Evolutionary conservation across 2,329 filamentous ascomycete genomes (phyloP), one percentile per base, ranked within the genome.

Genomic region (Colletotrichum theobromicola): DNA sequence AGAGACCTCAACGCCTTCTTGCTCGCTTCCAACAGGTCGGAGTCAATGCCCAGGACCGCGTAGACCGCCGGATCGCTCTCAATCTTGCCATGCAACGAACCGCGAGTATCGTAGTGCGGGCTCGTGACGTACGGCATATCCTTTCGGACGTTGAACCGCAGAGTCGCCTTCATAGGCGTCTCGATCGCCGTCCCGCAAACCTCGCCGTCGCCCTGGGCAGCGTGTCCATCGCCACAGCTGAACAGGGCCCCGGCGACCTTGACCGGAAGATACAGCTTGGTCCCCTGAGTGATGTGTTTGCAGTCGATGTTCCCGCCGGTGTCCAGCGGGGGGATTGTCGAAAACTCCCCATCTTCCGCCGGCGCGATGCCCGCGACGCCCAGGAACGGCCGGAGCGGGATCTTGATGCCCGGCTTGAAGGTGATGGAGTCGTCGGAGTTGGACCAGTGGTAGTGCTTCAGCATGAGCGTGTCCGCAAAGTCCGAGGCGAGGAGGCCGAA

Each of bases 181-280:
- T 90, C 89, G 76, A 90, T 88, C 8, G 89, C 89, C n/a, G 87
- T 89, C 7, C 89, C 88, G 76, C 88, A 90, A 26, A 90, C 86
- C 76, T 90, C 88, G 5, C 88, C 88, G 74, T 89, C 87, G 4
- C 88, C 88, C 77, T 90, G 88, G 1, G 87, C 88, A 4, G 87
- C 88, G 78, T 90, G 88, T 1, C 88, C 88, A 77, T 90, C 88
- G 42, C 88, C 88, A 74, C 87, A 89, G 78, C 87, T 88, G 78
- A 90, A 89, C 15, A 89, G 81, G 1, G 87, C 88, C 1, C 88
- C 88, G 4, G 83, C 76, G 0, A 85, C 85, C 77, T 88, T 84
- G 15, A 90, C 85, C 16, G 88, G 88, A 1, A 90, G 82, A 77
- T 86, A 89, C 24, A 90, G 81, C 7, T 81, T 84, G 1, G 86